Evolutionary conservation across 1,139 yeast genomes (phyloP), one percentile per base, ranked within the genome.

Genomic region (Yamadazyma dendronema): DNA sequence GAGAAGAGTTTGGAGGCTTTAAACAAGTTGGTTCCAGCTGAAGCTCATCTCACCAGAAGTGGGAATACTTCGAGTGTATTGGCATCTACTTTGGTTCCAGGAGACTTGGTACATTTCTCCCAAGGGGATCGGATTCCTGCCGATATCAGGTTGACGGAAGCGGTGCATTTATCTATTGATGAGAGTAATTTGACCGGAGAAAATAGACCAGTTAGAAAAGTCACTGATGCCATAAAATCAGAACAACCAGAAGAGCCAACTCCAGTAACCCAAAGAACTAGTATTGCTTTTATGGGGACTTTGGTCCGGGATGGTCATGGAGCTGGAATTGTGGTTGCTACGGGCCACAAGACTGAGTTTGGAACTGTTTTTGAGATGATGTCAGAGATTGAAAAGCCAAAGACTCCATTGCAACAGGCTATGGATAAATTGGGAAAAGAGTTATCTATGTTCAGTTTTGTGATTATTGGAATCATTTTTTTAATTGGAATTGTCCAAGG

Each of bases 61-160:
- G 88, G 88, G 9, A 74, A 76, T 44, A 76, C 84, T 9, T 80
- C 84, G 31, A 77, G 82, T n/a, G 89, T 87, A 3, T 67, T 89
- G 48, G 98, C 97, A 0, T 75, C 89, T 1, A 76, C 78, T 34
- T 74, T 92, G 46, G 97, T 92, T 17, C 97, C 97, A 2, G 98
- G 97, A 35, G 97, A 92, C 59, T 64, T 92, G 55, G 95, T 92
- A 27, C 85, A 81, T 53, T 86, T 92, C 52, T 61, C 81, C 29
- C 92, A 88, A 39, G 98, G 98, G 49, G 98, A 92, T 61, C 74
- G 96, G 47, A 83, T 92, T 38, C 97, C 98, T 1, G 97, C 97
- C 0, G 97, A 92, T 61, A 65, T 90, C 30, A 75, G 97, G 53
- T 70, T 92, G 40, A 74, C 81, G 3, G 83, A 84, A 42, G 79